Conservation (phyloP, 306 rosid species). For the Vicia faba region DNA sequence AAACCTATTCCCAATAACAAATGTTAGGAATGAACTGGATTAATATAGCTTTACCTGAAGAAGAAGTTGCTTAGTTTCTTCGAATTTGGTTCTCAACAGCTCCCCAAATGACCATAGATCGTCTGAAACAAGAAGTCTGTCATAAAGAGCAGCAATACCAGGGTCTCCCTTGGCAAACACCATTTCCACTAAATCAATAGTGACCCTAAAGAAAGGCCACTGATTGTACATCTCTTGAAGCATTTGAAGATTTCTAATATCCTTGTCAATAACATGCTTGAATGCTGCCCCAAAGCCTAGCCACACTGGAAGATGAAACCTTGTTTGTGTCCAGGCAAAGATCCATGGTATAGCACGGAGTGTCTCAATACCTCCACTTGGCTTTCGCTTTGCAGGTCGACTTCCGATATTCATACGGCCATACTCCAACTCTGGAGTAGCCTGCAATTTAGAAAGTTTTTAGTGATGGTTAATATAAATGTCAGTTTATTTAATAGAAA, state of each 20-base stretch:
- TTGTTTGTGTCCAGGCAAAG: slow-evolving; percentile 96
- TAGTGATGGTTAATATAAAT: neutral
- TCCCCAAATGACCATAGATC: slow-evolving; percentile 85
- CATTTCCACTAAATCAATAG: slow-evolving; percentile 95
- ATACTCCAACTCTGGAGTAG: slow-evolving; percentile 96
- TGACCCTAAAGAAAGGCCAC: slow-evolving; percentile 99
- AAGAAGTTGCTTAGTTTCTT: slow-evolving; percentile 77
- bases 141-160: slow-evolving; percentile 74
- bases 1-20: neutral
- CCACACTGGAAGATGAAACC: slow-evolving; percentile 99
- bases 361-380: slow-evolving; percentile 95
- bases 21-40: neutral
- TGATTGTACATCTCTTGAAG: slow-evolving; percentile 86
- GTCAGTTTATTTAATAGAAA: neutral
- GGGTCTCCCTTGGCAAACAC: slow-evolving; percentile 99
- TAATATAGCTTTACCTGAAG: slow-evolving; percentile 64
- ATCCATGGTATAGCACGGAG: slow-evolving; percentile 99
- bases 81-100: slow-evolving; percentile 65
- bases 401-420: slow-evolving; percentile 99
- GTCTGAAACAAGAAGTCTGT: slow-evolving; percentile 83
- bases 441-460: slow-evolving; percentile 47
- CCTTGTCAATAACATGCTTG: slow-evolving; percentile 58
- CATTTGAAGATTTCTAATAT: slow-evolving; percentile 72
- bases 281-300: slow-evolving; percentile 90
- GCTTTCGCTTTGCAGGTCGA: slow-evolving; percentile 91